Evolutionary conservation across 352 stramenopile species (phyloP).

Genomic region (Poterioochromonas sp.): DNA sequence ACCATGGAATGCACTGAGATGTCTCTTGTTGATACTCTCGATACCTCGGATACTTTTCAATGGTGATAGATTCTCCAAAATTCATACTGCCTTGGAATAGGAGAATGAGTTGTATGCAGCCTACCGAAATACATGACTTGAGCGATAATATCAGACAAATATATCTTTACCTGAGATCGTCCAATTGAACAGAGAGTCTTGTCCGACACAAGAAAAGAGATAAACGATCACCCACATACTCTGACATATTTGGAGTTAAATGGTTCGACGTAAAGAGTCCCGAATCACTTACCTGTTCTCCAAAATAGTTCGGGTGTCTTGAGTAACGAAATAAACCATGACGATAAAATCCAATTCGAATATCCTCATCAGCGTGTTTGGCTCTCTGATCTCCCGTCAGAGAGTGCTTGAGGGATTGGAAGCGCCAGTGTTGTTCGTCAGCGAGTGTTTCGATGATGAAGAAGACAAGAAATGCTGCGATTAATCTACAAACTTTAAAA

Average conservation of each 20-base stretch:
- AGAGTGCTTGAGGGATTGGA: background rate
- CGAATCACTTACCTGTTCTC: too few species aligned
- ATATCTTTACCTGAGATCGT: background rate
- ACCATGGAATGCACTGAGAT: background rate
- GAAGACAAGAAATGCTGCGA: background rate
- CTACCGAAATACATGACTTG: background rate
- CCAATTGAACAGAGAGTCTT: background rate
- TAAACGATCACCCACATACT: constrained; percentile 18
- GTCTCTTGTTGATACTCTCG: background rate
- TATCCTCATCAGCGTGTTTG: background rate
- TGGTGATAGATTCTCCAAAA: constrained; percentile 9
- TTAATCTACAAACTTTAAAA: background rate
- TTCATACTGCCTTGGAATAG: constrained; percentile 7
- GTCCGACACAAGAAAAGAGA: background rate
- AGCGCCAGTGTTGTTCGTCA: constrained; percentile 8
- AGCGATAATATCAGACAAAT: background rate
- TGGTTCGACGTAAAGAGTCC: too few species aligned
- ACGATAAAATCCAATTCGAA: background rate
- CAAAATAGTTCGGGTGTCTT: constrained; percentile 26
- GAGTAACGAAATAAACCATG: background rate
- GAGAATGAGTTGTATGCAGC: background rate
- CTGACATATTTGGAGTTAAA: too few species aligned
- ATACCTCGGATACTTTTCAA: background rate
- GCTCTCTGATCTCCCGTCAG: background rate
- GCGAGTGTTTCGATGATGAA: background rate